These are phyloP conservation scores for Candida broadrunensis DNA, from an alignment of 805 yeast species.

Conservation along the genomic window DNA sequence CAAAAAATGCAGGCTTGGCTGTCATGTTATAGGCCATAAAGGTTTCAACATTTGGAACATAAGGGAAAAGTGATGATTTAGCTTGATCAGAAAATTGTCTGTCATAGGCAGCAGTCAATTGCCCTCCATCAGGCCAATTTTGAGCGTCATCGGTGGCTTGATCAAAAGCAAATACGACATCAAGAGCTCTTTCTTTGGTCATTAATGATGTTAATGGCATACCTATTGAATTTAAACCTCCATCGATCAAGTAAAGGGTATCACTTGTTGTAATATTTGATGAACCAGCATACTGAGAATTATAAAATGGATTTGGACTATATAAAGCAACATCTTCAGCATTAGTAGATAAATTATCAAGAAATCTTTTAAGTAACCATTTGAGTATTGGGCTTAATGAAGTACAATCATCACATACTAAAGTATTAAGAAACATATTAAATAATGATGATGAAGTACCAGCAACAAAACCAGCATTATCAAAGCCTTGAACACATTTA, in stretches of 20 bases:
- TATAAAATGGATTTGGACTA: constrained; percentile 36
- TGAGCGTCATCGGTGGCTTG: constrained; percentile 23
- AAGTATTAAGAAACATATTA: constrained; percentile 31
- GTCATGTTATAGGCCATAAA: constrained; percentile 32
- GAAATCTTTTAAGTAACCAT: constrained; percentile 20
- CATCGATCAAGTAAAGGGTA: constrained; percentile 36
- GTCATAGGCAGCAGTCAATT: constrained; percentile 29
- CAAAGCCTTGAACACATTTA: constrained; percentile 32
- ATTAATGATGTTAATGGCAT: constrained; percentile 32
- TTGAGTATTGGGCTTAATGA: constrained; percentile 21
- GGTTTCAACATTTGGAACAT: constrained; percentile 33
- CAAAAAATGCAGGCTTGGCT: constrained; percentile 40
- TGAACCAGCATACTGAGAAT: constrained; percentile 27
- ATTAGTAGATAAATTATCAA: constrained; percentile 20
- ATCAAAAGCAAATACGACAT: constrained; percentile 37
- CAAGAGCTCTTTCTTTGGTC: constrained; percentile 32
- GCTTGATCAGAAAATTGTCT: constrained; percentile 35
- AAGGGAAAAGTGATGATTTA: constrained; percentile 28
- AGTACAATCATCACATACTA: constrained; percentile 32
- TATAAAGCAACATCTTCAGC: constrained; percentile 30
- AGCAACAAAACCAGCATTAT: constrained; percentile 36
- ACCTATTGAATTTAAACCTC: constrained; percentile 37
- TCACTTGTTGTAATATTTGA: constrained; percentile 22
- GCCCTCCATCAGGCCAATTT: constrained; percentile 33
- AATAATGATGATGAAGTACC: constrained; percentile 41